Percentiles rank a stretch among this genome's conserved stretches.
Evolutionary conservation across 2,329 filamentous ascomycete genomes (phyloP).

Genomic region (Calonectria hawksworthii): DNA sequence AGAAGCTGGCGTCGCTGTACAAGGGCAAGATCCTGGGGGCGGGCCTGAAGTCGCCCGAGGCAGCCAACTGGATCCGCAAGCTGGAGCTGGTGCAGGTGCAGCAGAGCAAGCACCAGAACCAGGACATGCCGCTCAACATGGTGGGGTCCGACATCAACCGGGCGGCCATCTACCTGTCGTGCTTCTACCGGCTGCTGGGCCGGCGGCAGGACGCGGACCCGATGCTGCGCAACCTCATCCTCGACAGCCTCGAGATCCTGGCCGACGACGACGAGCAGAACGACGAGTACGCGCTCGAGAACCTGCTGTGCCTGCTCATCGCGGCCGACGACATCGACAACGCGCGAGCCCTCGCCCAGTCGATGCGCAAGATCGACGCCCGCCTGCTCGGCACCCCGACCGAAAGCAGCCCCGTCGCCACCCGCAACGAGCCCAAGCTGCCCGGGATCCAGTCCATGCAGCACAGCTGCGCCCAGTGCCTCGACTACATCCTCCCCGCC

Average conservation of each 20-base stretch:
- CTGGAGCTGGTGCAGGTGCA: slow-evolving; percentile 53
- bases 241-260: slow-evolving; percentile 55
- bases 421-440: slow-evolving; percentile 52
- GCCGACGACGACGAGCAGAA: slow-evolving; percentile 58
- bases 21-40: slow-evolving; percentile 50
- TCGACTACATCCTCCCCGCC: slow-evolving; percentile 49
- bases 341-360: slow-evolving; percentile 54
- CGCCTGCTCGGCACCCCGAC: slow-evolving; percentile 44
- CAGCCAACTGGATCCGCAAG: slow-evolving; percentile 50
- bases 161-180: slow-evolving; percentile 56
- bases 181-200: slow-evolving; percentile 53
- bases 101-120: slow-evolving; percentile 54
- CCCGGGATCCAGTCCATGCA: slow-evolving; percentile 52
- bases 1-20: slow-evolving; percentile 55
- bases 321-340: slow-evolving; percentile 54
- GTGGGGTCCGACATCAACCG: slow-evolving; percentile 58
- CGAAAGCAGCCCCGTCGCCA: slow-evolving; percentile 47
- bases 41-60: slow-evolving; percentile 45
- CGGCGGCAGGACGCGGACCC: slow-evolving; percentile 43
- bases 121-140: slow-evolving; percentile 56
- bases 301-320: slow-evolving; percentile 56
- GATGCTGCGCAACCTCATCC: slow-evolving; percentile 51
- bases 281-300: slow-evolving; percentile 58
- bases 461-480: slow-evolving; percentile 56
- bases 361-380: slow-evolving; percentile 54